Base-by-base conservation (phyloP, 306 rosid genomes). In the Dalbergia cochinchinensis region DNA sequence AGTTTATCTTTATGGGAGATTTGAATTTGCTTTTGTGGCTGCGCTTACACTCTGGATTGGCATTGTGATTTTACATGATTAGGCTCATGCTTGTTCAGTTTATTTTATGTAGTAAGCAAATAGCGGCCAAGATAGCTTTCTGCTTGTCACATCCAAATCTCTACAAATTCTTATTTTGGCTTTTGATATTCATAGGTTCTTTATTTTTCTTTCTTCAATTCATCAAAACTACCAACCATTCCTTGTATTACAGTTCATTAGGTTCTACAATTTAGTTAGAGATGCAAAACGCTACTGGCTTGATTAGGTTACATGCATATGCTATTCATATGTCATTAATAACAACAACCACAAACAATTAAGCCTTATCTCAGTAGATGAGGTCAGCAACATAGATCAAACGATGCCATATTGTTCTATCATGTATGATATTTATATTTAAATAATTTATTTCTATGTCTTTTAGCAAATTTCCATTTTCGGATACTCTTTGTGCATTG, bases 71-170 rank as follows among this genome's bases (percentile, higher is more conserved):
- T 53, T 51, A 34, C 20, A 65, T 51, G 22, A 42, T 39, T 51
- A 51, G n/a, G 9, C 31, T 47, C 71, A 65, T 65, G 18, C 44
- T 16, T 58, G 8, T 67, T 66, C 11, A 12, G 9, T 69, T 31
- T 44, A 3, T 54, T 50, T 58, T 54, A 14, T 61, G 7, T 7
- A 6, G 34, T 37, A 65, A 42, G 60, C 48, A 50, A 71, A 26
- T 81, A 53, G 54, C 31, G 64, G 18, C 74, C 64, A 53, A 41
- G 41, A 34, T 67, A 58, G 22, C 76, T 68, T 45, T 69, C 5
- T 71, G 31, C 33, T 61, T 42, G 58, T 15, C 31, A 18, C 73
- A 12, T 79, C 20, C 12, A 16, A 60, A 60, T 48, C 63, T 58
- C 22, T 34, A 31, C 12, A 11, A 54, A 44, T 6, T 60, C 22